Base-by-base conservation (phyloP, 192 early-diverging fungal genomes). In the Coemansia brasiliensis region DNA sequence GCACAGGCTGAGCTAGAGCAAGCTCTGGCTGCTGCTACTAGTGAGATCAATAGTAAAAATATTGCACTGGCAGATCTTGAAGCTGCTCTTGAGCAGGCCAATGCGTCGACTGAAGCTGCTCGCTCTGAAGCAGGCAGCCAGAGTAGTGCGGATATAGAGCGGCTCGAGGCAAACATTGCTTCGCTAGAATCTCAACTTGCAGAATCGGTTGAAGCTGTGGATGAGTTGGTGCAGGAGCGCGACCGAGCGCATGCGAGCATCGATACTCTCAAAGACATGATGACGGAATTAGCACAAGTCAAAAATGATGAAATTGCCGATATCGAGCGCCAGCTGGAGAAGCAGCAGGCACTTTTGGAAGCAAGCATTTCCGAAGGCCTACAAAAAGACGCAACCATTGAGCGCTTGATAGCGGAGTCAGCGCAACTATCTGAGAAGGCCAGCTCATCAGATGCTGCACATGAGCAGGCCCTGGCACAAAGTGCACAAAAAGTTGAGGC, bases 281-380 rank as follows among this genome's bases (percentile, higher is more conserved):
- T 80, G 77, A 70, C 67, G 1, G 72, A 70, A 51, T 57, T 80
- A 6, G 77, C 77, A 2, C 52, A 57, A 24, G 61, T 63, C 25
- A 80, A 80, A 60, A 51, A 80, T 55, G 56, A 43, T 37, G 71
- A 80, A 20, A 74, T 70, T 24, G 37, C 59, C 9, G 72, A 63
- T 12, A 32, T 70, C 3, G 64, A 70, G 17, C 59, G 60, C 3
- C 61, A 39, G 27, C 49, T 80, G 2, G 50, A 41, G 26, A 45
- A 61, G 48, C 57, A 52, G 20, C 45, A 55, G 22, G 61, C 15
- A 20, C 57, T 69, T 18, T 56, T 79, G 20, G 65, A 79, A 10
- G 27, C 59, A 9, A 65, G 65, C 35, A 38, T 67, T 26, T 38
- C 29, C 20, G 69, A 79, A 45, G 22, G 55, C 8, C 16, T 63